Conservation (phyloP, 1,284 basidiomycete species). For the Ceratobasidium sp. region DNA sequence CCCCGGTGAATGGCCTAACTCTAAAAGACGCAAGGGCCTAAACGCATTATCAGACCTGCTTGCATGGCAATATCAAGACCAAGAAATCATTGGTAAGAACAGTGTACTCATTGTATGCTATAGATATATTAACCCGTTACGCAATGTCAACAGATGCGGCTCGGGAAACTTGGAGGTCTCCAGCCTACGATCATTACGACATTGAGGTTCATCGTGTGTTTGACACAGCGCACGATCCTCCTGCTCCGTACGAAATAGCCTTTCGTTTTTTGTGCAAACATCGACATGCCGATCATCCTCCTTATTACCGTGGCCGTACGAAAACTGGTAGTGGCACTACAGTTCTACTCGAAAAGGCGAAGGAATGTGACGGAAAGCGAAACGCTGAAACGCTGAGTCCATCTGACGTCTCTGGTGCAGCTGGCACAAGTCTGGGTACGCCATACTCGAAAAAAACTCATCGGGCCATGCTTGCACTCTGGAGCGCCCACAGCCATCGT, state of each 20-base stretch:
- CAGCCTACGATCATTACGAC: background rate
- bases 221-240: background rate
- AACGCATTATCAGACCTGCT: background rate
- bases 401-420: too few species aligned
- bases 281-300: background rate
- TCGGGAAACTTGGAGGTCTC: background rate
- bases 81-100: background rate
- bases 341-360: background rate
- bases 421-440: too few species aligned
- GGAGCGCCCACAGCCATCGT: conserved; percentile 40
- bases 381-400: too few species aligned
- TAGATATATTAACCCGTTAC: background rate
- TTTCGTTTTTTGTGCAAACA: background rate
- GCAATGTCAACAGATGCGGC: background rate
- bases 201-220: background rate
- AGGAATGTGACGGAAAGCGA: conserved; percentile 18
- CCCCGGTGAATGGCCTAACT: background rate
- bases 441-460: background rate
- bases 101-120: background rate
- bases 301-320: background rate
- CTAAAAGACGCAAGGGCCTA: conserved; percentile 6
- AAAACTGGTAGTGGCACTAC: background rate
- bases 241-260: background rate
- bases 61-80: background rate
- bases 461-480: background rate